Conservation (phyloP, 1,139 yeast species). For the Fermentozyma sake region DNA sequence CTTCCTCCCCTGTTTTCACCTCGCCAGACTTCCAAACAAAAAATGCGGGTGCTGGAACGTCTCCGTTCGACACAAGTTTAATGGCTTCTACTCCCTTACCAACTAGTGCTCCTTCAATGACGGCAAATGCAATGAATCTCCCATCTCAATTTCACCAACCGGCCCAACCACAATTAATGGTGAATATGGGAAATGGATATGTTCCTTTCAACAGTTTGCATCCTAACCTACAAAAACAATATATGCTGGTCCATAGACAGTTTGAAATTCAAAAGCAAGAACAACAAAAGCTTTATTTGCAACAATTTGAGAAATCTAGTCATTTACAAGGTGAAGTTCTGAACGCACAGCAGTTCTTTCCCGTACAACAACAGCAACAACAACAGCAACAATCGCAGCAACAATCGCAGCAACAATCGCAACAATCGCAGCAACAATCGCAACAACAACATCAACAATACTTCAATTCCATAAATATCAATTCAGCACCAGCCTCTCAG, state of each 20-base stretch:
- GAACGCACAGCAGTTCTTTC: too few relatives aligned
- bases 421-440: slow-evolving; percentile 3
- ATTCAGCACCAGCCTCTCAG: slow-evolving; percentile 10
- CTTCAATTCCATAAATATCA: slow-evolving; percentile 7
- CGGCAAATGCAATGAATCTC: slow-evolving; percentile 4
- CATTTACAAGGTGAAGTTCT: too few relatives aligned
- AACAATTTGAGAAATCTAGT: slow-evolving; percentile 3
- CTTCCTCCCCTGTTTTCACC: too few relatives aligned
- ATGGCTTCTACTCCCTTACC: too few relatives aligned
- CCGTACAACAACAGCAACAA: too few relatives aligned
- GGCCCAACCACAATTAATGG: slow-evolving; percentile 18
- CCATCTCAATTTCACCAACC: slow-evolving; percentile 6
- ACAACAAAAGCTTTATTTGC: slow-evolving; percentile 5
- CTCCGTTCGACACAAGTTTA: too few relatives aligned
- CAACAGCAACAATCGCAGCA: too few relatives aligned
- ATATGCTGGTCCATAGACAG: slow-evolving; percentile 14
- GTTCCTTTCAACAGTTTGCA: slow-evolving; percentile 18
- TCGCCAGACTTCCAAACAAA: too few relatives aligned
- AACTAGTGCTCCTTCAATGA: too few relatives aligned
- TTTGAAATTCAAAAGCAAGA: slow-evolving; percentile 8
- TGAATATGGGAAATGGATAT: slow-evolving; percentile 16
- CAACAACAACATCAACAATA: slow-evolving; percentile 2
- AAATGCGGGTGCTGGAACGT: too few relatives aligned
- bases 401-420: not conserved
- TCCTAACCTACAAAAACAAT: slow-evolving; percentile 16